Evolutionary conservation across 2,329 filamentous ascomycete species (phyloP), one percentile per base, ranked within the genome.

Genomic region (Cladosporium velox): DNA sequence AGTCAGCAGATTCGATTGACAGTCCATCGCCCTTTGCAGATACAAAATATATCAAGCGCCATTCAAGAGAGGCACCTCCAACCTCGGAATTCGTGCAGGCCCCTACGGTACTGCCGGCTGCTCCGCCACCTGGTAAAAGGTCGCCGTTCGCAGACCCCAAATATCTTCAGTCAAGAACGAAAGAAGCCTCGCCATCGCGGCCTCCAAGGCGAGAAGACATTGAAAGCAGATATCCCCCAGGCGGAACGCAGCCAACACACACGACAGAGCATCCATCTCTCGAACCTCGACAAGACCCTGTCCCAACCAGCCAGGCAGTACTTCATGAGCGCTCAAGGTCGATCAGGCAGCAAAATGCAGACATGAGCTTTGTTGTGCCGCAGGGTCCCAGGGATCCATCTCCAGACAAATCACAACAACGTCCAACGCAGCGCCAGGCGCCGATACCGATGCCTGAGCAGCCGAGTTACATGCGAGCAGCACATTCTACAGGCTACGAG

Each of bases 1-100:
- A 54, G 26, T 63, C 60, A 21, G 49, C 32, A 8, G 26, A 35
- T 2, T 68, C 70, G 8, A 65, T 61, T 12, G 59, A 59, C 24
- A 66, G 67, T 14, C 65, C 65, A 3, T 67, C 63, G 21, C 72
- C 71, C 7, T 74, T 74, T 58, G 70, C 67, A 15, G 73, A 75
- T 60, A 70, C 67, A 5, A 74, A 72, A 57, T 74, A 75, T 58
- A 68, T 68, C 21, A 72, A 70, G 64, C 71, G 71, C 8, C 69
- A 69, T 51, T 72, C 72, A 14, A 62, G 65, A 54, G 72, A 74
- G 14, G 61, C 60, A 4, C 59, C 67, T n/a, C 65, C 63, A 21
- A 66, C 38, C 5, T 38, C 61, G 6, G 68, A 65, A 44, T 55
- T 65, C 21, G 35, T 58, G 12, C 64, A 66, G 44, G 24, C 59